Base-by-base conservation (phyloP, 805 yeast species). In the Pichia sporocuriosa region DNA sequence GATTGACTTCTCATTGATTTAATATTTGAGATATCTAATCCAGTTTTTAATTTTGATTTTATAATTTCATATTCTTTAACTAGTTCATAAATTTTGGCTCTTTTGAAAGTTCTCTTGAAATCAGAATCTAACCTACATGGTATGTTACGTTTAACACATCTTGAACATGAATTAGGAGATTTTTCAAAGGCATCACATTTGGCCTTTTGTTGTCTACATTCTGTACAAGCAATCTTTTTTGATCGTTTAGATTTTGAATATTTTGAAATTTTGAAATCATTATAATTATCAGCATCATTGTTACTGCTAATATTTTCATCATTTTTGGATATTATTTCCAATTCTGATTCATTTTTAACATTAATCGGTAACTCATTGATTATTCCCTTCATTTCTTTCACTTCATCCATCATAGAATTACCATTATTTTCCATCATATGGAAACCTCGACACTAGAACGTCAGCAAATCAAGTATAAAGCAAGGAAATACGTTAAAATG, bases 151-250 rank as follows among this genome's bases (percentile, higher is more conserved):
- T 82, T 84, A 9, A 66, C 56, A 59, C 98, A 93, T 46, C 96
- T 69, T 0, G 90, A 68, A 54, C 98, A 93, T 2, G 96, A 84
- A 8, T 68, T 68, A 0, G 96, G 96, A 25, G 79, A 75, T 38
- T 68, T 70, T 44, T 77, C 88, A 49, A 71, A 76, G 11, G 96
- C 94, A 63, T 89, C 95, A 65, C 97, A 89, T 54, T 79, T 77
- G 27, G 88, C 81, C 63, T 93, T 93, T 59, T 90, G 98, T 62
- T 93, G 97, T 12, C 97, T 75, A 58, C 98, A 93, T 55, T 90
- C 96, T 1, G 86, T 87, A 67, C 98, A 93, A 0, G 97, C 97
- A 58, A 88, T 77, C 42, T 78, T 70, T 58, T 79, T 81, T n/a
- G 39, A 45, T 33, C 38, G 45, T 30, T 38, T 37, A 7, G 37